Conservation (phyloP, 2,329 filamentous ascomycete species). For the Beauveria asiatica region DNA sequence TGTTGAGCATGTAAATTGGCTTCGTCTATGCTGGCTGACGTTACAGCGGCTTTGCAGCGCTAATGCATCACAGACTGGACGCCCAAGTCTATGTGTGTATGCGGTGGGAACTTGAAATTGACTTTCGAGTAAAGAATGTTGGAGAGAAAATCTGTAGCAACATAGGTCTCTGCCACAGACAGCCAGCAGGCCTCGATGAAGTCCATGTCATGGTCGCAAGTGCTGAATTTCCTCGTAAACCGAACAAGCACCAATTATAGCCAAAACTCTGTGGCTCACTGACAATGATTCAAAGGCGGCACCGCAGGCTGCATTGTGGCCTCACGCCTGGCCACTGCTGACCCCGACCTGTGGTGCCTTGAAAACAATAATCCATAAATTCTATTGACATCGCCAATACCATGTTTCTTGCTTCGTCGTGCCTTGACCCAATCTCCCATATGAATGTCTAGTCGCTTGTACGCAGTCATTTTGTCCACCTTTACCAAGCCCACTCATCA, state of each 20-base stretch:
- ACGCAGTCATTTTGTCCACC: too few relatives aligned
- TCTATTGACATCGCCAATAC: too few relatives aligned
- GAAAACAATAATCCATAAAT: too few relatives aligned
- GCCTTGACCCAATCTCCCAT: too few relatives aligned
- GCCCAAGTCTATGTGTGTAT: background rate
- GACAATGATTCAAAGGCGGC: conserved; percentile 17
- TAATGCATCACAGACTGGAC: too few relatives aligned
- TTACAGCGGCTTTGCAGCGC: too few relatives aligned
- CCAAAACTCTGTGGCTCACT: background rate
- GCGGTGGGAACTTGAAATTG: too few relatives aligned
- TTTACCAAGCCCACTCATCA: background rate
- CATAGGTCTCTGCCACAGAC: background rate
- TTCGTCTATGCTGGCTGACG: background rate
- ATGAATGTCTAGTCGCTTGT: too few relatives aligned
- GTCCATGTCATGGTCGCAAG: conserved; percentile 19
- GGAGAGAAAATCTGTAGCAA: too few relatives aligned
- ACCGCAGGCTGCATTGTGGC: conserved; percentile 25
- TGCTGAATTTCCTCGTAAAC: conserved; percentile 6
- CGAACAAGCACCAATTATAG: too few relatives aligned
- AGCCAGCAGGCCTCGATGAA: background rate
- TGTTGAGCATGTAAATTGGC: background rate
- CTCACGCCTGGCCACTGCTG: conserved; percentile 20
- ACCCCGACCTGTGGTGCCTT: conserved; percentile 21
- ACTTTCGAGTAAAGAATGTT: too few relatives aligned
- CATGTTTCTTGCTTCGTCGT: too few relatives aligned